Base-by-base conservation (phyloP, 768 basidiomycete genomes). In the Panus rudis region DNA sequence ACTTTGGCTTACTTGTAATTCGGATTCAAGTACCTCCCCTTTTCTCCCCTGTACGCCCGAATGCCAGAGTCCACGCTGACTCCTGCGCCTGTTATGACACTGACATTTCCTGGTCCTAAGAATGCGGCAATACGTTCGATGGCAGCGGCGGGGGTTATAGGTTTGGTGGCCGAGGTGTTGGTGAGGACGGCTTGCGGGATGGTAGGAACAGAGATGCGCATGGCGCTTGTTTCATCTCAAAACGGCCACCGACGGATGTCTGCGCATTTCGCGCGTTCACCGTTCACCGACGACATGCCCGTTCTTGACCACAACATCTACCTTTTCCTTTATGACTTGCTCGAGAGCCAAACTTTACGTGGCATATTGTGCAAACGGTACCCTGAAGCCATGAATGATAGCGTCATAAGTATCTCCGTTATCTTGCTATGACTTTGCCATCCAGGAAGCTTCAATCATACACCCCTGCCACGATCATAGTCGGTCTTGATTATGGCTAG, bases 51-150 rank as follows among this genome's bases (percentile, higher is more conserved):
- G 63, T 97, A 96, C n/a, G 92, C 92, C 51, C 90, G 72, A 47
- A 98, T 94, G 34, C 94, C 94, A 21, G 86, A 90, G 62, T 97
- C 94, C 22, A 97, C 92, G 59, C 86, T 89, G 51, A 96, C 88
- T 6, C 94, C 94, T 0, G 94, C 94, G 2, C 92, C 92, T 0
- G 91, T 92, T 42, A 97, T 60, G 13, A 92, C 66, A 0, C 82
- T 66, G 37, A 78, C 78, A 60, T 78, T 82, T n/a, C 90, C 89
- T 4, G 70, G 64, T 0, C 70, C 63, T 16, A 94, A 61, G 53
- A 93, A 93, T 2, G 68, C 59, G 4, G 78, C 66, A 42, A 88
- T 72, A 41, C 76, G 74, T 23, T 81, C 68, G 35, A 78, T 62
- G 10, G 84, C 84, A 46, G 72, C 75, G 25, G 67, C 58, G 1